Percentiles rank a stretch among this genome's conserved stretches.
phyloP scores from a whole-genome alignment of 78 protist species.

The Anaeramoeba flamelloides region DNA sequence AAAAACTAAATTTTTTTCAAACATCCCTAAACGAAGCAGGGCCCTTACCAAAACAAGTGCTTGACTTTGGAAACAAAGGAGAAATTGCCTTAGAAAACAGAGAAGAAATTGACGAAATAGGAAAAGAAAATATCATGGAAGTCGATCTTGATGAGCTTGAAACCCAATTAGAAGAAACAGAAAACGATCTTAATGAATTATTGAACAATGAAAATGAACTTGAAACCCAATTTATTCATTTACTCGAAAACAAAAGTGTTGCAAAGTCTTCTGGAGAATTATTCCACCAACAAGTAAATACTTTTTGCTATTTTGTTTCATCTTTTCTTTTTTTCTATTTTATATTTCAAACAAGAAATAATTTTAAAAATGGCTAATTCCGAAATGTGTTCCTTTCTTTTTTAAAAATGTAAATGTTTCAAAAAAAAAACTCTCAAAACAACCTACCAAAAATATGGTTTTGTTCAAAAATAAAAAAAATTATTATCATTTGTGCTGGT shows the following conservation, averaged over 20 bases:
- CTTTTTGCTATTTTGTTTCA: neutral
- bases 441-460: neutral
- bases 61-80: neutral
- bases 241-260: neutral
- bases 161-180: neutral
- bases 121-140: neutral
- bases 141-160: neutral
- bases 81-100: neutral
- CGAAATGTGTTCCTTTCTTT: neutral
- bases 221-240: neutral
- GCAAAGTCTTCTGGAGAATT: neutral
- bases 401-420: neutral
- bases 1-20: neutral
- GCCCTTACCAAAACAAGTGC: neutral
- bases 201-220: neutral
- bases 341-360: neutral
- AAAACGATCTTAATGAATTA: neutral
- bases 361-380: neutral
- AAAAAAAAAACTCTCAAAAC: too few relatives aligned
- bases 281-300: neutral
- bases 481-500: too few relatives aligned
- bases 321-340: neutral
- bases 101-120: neutral
- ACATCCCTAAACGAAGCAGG: neutral
- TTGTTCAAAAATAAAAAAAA: neutral